Percentiles rank a stretch among this genome's conserved stretches.
Evolutionary conservation across 2,329 filamentous ascomycete species (phyloP).

Genomic region (Didymella lethalis): DNA sequence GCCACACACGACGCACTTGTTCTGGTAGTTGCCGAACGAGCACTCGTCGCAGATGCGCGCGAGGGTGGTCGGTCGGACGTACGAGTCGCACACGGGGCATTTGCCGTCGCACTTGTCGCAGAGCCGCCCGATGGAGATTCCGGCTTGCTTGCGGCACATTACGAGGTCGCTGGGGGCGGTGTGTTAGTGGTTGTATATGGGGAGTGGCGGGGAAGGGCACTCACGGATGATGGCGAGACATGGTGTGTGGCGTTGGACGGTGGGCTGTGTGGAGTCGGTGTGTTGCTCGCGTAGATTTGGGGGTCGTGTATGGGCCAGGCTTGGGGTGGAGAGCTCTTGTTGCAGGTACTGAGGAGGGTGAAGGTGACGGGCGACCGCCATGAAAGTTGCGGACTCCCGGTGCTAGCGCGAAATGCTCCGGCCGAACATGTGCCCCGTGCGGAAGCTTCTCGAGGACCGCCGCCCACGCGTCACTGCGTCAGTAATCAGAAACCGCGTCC

Average conservation of each 20-base stretch:
- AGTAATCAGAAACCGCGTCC: neutral
- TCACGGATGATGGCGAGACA: conserved; percentile 95
- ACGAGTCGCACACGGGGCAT: conserved; percentile 98
- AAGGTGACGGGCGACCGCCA: neutral
- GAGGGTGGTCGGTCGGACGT: conserved; percentile 95
- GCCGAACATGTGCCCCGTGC: conserved; percentile 34
- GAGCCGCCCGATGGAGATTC: conserved; percentile 96
- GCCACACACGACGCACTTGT: conserved; percentile 98
- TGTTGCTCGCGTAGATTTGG: neutral
- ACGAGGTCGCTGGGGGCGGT: conserved; percentile 77
- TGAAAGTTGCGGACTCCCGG: conserved; percentile 27
- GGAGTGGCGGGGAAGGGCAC: conserved; percentile 43
- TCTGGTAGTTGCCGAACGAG: conserved; percentile 99
- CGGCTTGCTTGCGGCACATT: conserved; percentile 98
- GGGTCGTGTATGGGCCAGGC: neutral
- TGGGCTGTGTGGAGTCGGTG: too few relatives aligned
- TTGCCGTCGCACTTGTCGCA: conserved; percentile 99
- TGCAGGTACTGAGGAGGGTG: neutral
- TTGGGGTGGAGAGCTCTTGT: neutral
- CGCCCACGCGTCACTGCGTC: conserved; percentile 6
- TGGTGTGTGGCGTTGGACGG: conserved; percentile 52
- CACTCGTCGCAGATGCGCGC: conserved; percentile 99
- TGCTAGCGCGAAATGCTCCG: conserved; percentile 11
- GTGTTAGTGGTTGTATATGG: conserved; percentile 26
- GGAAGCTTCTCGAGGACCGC: conserved; percentile 27